Base-by-base conservation (phyloP, 2,329 filamentous ascomycete genomes). In the Stylonectria norvegica region DNA sequence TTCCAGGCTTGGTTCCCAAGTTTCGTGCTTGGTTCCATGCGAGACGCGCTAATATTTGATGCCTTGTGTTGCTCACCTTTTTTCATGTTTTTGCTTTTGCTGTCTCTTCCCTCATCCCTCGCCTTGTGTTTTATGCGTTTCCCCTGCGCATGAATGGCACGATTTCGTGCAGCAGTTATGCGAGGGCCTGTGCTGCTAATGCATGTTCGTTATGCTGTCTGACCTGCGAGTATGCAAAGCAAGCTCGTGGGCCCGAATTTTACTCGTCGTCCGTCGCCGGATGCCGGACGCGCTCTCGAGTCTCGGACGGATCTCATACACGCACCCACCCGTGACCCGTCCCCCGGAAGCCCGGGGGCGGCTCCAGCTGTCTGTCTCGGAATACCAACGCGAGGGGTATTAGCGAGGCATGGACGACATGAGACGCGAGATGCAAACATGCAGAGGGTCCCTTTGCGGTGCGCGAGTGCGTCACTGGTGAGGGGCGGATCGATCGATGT, bases 111-210 rank as follows among this genome's bases (percentile, higher is more conserved):
- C 34, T 38, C 42, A 12, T 23, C 29, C 36, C 43, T 38, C 31
- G 22, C 34, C 27, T 18, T 30, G 20, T 35, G 34, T 46, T 31
- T 40, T 34, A 16, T 29, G 22, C 5, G 32, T 40, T 20, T 35
- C 8, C 17, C 15, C 30, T 10, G 8, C 33, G 40, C 34, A 35
- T 43, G 42, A 17, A 38, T 55, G 41, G 36, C 43, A 37, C 40
- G 43, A 51, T 46, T 40, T 43, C 45, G n/a, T 46, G 36, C 33
- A 33, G 33, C 35, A 27, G 22, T 43, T 45, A 49, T 55, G 44
- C 50, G 40, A 51, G 42, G 34, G 29, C 17, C n/a, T 38, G 20
- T 17, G 14, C 29, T 36, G 38, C 27, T 29, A 34, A 40, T 48
- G 49, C 42, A 47, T 37, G 43, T 33, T 34, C 28, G 30, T 43